Evolutionary conservation across 768 basidiomycete genomes (phyloP), one percentile per base, ranked within the genome.

Genomic region (Paxillus ammoniavirescens): DNA sequence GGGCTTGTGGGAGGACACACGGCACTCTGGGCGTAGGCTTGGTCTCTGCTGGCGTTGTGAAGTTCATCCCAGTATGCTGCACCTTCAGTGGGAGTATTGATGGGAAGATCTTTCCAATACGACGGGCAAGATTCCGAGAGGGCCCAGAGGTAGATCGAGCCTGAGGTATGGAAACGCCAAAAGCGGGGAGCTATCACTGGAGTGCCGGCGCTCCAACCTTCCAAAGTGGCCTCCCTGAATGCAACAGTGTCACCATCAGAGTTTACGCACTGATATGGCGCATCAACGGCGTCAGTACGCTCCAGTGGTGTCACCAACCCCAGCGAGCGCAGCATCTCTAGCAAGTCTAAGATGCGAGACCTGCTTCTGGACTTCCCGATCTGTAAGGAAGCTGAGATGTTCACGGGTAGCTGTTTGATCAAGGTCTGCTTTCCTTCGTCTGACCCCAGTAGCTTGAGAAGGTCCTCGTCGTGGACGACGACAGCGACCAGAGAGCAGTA

Each of bases 401-500:
- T 65, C 3, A 67, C 57, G 1, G 91, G 78, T 8, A 91, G 55
- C 55, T 84, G 74, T 21, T 73, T 75, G 10, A 93, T 70, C 5
- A 74, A 72, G 1, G 73, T 83, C 42, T 74, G 66, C 10, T 72
- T 69, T 4, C 82, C 83, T 26, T 74, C 72, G 1, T 77, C 75
- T 2, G 77, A 77, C 1, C 67, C 64, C 47, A 92, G 70, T 23
- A 82, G 77, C 5, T 71, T 60, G 15, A 75, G 73, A 13, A 94
- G 75, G 10, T 82, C 81, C 14, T 86, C 82, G 53, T 78, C 77
- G 53, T 84, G 76, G 8, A 70, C 63, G n/a, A 81, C 64, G 9
- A 82, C 73, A 14, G 87, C 77, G 13, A 92, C 76, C 14, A 89
- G 61, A 3, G 84, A 75, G 54, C 84, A 87, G 65, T 84, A 90